Evolutionary conservation across 331 rosid species (phyloP).

Genomic region (Malus hybrid): DNA sequence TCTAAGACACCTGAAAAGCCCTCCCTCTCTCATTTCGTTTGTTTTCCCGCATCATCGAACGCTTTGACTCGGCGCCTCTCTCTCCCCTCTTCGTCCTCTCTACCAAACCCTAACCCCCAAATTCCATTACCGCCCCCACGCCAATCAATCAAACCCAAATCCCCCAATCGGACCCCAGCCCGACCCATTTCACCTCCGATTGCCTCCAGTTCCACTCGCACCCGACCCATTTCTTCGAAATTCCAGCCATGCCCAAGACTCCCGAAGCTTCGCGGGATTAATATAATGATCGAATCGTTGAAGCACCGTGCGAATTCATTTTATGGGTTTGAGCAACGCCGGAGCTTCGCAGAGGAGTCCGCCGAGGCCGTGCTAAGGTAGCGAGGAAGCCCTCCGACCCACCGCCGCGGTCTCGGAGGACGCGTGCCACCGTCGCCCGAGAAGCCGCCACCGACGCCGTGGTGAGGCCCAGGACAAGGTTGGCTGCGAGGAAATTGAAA

Average conservation of each 20-base stretch:
- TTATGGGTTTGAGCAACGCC: slow-evolving; percentile 32
- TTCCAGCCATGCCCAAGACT: slow-evolving; percentile 26
- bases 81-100: neutral
- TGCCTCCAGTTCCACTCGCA: neutral
- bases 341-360: slow-evolving; percentile 81
- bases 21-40: too few relatives aligned
- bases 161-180: neutral
- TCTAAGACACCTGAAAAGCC: too few relatives aligned
- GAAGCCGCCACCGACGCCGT: slow-evolving; percentile 33
- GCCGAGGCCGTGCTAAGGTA: slow-evolving; percentile 70
- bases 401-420: slow-evolving; percentile 35
- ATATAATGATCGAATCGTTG: slow-evolving; percentile 56
- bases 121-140: neutral
- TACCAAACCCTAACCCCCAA: slow-evolving; percentile 59
- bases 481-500: slow-evolving; percentile 25
- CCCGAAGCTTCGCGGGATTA: slow-evolving; percentile 20
- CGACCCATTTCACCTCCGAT: neutral
- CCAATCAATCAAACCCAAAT: neutral
- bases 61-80: neutral
- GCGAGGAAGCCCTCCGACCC: slow-evolving; percentile 35
- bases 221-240: neutral
- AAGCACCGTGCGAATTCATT: slow-evolving; percentile 17
- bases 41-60: neutral
- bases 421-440: slow-evolving; percentile 71
- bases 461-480: slow-evolving; percentile 51